These are phyloP conservation scores for Picea glauca DNA, from an alignment of 75 land plant species.

Conservation along the genomic window DNA sequence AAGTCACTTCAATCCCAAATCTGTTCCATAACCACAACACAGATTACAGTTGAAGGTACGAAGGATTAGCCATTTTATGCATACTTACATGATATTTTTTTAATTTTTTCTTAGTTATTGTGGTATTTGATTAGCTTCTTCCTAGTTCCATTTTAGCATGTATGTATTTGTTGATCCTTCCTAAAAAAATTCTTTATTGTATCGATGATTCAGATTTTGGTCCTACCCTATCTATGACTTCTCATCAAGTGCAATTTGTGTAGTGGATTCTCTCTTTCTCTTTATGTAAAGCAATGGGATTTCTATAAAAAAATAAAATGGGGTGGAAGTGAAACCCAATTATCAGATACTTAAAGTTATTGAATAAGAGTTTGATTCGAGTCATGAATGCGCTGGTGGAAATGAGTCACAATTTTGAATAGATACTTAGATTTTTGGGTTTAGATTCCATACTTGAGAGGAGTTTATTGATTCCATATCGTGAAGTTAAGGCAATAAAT, in stretches of 20 bases:
- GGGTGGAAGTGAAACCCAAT: not conserved
- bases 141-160: too few species aligned
- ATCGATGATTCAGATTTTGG: not conserved
- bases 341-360: too few species aligned
- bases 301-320: not conserved
- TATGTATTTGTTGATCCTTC: too few species aligned
- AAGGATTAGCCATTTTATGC: too few species aligned
- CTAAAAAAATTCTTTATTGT: not conserved
- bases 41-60: too few species aligned
- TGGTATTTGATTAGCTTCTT: too few species aligned
- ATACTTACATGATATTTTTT: too few species aligned
- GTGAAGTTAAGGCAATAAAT: constrained; percentile 38
- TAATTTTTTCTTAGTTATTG: too few species aligned
- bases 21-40: too few species aligned
- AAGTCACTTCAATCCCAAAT: too few species aligned
- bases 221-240: not conserved
- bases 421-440: constrained; percentile 27
- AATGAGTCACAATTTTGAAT: constrained; percentile 41
- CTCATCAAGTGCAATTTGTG: not conserved
- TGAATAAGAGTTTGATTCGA: not conserved
- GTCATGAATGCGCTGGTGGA: constrained; percentile 38
- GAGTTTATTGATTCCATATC: constrained; percentile 40
- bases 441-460: constrained; percentile 39
- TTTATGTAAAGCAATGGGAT: not conserved
- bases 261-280: not conserved